Evolutionary conservation across 805 yeast species (phyloP), one percentile per base, ranked within the genome.

Genomic region (Candida endomychidarum): DNA sequence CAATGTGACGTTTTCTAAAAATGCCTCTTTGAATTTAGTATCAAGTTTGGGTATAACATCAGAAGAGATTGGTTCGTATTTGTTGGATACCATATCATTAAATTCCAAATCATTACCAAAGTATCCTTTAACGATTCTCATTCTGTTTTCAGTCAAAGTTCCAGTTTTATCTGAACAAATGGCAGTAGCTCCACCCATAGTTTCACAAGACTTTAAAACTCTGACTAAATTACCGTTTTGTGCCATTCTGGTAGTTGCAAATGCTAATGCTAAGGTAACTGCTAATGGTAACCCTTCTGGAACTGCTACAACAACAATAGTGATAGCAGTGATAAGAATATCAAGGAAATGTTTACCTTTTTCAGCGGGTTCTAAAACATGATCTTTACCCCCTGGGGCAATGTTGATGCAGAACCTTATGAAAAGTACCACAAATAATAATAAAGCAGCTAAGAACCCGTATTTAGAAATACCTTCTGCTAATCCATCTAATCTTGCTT

Each of bases 231-330:
- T 91, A 48, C 95, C 95, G 60, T 93, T 96, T 60, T 86, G 85
- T 15, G 96, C 89, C 99, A 93, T 93, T 63, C 98, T 78, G 8
- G 96, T 90, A 2, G 99, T 93, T 2, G 99, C 99, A 70, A 93
- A 93, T 0, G 99, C 99, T 50, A 93, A 71, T 0, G 99, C 96
- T 34, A 93, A 72, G 1, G 99, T 93, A 12, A 93, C 99, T 2
- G 99, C 99, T 41, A 93, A 71, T 1, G 99, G 99, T 42, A 93
- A 75, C 46, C 99, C 99, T 65, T 93, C 99, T 3, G 99, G 99
- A n/a, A 93, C 96, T 0, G 99, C 99, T 37, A 93, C 99, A 11
- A 91, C 99, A 20, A 93, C 81, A 51, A 93, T 77, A 0, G 99
- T 89, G 45, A 93, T 85, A 1, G 98, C 84, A 17, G 93, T 87